Base-by-base conservation (phyloP, 2,329 filamentous ascomycete species). In the Penicillium psychrosexuale region DNA sequence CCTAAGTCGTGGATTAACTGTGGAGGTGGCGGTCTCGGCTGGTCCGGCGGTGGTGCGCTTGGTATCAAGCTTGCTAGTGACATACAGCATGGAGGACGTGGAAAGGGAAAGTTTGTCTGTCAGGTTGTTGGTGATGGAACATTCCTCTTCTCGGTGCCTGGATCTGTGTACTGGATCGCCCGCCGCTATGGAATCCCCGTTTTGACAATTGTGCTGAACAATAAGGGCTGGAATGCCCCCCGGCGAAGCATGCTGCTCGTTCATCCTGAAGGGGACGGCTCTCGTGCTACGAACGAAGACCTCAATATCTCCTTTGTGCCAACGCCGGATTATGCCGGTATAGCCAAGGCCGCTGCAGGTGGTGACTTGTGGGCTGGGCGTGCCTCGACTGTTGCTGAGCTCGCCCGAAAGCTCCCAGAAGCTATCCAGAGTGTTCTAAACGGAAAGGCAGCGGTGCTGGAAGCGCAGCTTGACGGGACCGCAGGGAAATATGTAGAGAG, bases 1-100 rank as follows among this genome's bases (percentile, higher is more conserved):
- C 89, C 89, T 0, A 88, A 88, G 0, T 85, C 84, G 0, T 91
- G 87, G 87, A 84, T 93, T 65, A 92, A 91, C 69, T 92, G 89
- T 67, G 89, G 89, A 1, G 89, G 87, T 0, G 89, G 88, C 13
- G 90, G 90, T 2, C 83, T 93, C 0, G 89, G 89, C 2, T 93
- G 89, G 89, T 89, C 85, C 11, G 89, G 89, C 13, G 89, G 90
- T 13, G 89, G 78, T 49, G 86, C 87, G 0, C 71, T 93, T 3
- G 90, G 89, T 2, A 86, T 92, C 66, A 91, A 92, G 69, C 80
- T 93, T 8, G 90, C 88, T 0, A 78, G 80, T 0, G 81, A 86
- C 47, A 70, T 72, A 2, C 72, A 79, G 56, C 74, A 79, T 34
- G 78, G 80, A 8, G 79, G 77, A 0, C 68, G 61, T 1, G 75